Evolutionary conservation across 768 basidiomycete genomes (phyloP).

Genomic region (Neoboletus magnificus): DNA sequence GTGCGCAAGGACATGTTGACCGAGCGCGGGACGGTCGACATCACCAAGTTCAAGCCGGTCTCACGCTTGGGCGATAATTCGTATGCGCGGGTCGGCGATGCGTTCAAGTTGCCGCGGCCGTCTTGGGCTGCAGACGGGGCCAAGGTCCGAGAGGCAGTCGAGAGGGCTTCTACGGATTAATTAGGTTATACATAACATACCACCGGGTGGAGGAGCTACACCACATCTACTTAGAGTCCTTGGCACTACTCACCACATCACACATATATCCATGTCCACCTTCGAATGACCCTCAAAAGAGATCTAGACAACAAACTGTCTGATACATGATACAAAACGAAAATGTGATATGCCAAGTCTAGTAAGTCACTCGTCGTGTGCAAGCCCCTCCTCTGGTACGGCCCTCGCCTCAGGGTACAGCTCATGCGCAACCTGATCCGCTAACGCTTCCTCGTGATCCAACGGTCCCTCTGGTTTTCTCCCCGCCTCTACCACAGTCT

Average conservation of each 20-base stretch:
- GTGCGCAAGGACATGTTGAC: slow-evolving; percentile 40
- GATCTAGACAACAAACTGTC: background rate
- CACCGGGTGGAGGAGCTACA: too few species aligned
- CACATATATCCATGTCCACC: background rate
- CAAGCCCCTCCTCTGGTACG: background rate
- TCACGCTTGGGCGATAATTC: slow-evolving; percentile 37
- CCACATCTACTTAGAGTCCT: background rate
- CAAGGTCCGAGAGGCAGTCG: slow-evolving; percentile 7
- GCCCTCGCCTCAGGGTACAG: slow-evolving; percentile 42
- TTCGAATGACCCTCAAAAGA: background rate
- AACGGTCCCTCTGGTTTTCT: slow-evolving; percentile 40
- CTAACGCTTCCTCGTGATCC: slow-evolving; percentile 48
- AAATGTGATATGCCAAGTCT: background rate
- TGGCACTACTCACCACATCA: background rate
- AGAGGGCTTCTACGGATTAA: background rate
- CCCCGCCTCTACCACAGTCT: background rate
- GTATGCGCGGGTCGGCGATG: slow-evolving; percentile 30
- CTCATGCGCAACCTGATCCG: slow-evolving; percentile 52
- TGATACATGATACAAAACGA: background rate
- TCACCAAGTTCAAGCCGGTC: slow-evolving; percentile 34
- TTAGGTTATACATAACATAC: background rate
- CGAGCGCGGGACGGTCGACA: slow-evolving; percentile 34
- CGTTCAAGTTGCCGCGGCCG: slow-evolving; percentile 10
- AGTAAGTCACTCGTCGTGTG: slow-evolving; percentile 2
- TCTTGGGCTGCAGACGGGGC: slow-evolving; percentile 14